Percentiles rank a stretch among this genome's conserved stretches.
Conservation (phyloP, 805 yeast species). For the Metschnikowia gelsemii region DNA sequence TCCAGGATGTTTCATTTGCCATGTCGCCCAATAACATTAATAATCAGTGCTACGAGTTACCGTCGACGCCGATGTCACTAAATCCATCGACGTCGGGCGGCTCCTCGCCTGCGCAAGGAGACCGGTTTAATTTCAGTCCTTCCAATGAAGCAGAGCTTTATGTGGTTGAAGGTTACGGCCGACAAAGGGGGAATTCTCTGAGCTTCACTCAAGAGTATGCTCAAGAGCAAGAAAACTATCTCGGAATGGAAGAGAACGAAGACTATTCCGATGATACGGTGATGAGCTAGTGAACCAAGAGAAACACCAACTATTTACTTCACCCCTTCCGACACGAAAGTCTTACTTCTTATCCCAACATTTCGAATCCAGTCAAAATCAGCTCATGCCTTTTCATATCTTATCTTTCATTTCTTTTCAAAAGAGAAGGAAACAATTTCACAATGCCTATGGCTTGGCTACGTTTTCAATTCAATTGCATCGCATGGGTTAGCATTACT, state of each 20-base stretch:
- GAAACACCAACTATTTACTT: too few relatives aligned
- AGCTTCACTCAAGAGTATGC: conserved; percentile 20
- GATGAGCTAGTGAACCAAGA: conserved; percentile 5
- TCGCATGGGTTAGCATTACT: too few relatives aligned
- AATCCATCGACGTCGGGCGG: conserved; percentile 15
- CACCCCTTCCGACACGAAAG: too few relatives aligned
- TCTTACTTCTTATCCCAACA: too few relatives aligned
- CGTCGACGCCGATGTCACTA: conserved; percentile 23
- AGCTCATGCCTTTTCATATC: too few relatives aligned
- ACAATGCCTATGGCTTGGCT: too few relatives aligned
- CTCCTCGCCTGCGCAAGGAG: conserved; percentile 20
- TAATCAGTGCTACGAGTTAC: conserved; percentile 18
- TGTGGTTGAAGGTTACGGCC: conserved; percentile 34
- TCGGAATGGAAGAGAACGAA: conserved; percentile 36
- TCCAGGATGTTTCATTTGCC: conserved; percentile 24
- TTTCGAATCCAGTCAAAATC: too few relatives aligned
- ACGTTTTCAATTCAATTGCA: background rate
- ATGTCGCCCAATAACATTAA: conserved; percentile 11
- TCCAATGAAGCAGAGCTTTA: conserved; percentile 40
- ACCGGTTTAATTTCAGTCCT: conserved; percentile 32
- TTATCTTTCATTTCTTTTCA: too few relatives aligned
- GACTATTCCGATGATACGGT: conserved; percentile 19
- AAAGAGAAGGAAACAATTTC: background rate
- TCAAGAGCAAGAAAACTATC: conserved; percentile 39
- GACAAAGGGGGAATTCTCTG: background rate